phyloP scores from a whole-genome alignment of 2,329 filamentous ascomycete genomes.

The Colletotrichum siamense region DNA sequence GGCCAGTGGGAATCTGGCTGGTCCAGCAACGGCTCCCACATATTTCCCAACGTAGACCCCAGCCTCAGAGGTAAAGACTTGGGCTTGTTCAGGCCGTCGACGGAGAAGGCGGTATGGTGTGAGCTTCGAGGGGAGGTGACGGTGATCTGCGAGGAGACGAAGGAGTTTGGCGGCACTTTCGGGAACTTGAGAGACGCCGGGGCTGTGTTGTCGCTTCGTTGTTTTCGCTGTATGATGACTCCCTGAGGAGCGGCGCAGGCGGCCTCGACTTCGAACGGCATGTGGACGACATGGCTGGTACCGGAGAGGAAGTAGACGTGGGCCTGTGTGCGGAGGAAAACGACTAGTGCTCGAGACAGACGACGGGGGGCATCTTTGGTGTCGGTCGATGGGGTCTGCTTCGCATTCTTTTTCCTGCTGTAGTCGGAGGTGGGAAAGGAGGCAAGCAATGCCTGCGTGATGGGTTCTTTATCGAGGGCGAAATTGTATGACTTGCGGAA shows the following conservation, averaged over 20 bases:
- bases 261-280: slow-evolving; percentile 92
- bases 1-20: slow-evolving; percentile 68
- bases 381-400: neutral
- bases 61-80: slow-evolving; percentile 59
- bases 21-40: slow-evolving; percentile 61
- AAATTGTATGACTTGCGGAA: slow-evolving; percentile 88
- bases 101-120: slow-evolving; percentile 59
- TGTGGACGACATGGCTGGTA: slow-evolving; percentile 85
- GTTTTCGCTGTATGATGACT: slow-evolving; percentile 84
- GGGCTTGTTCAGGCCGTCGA: slow-evolving; percentile 60
- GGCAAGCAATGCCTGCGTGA: slow-evolving; percentile 86
- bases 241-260: slow-evolving; percentile 84
- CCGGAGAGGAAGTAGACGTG: slow-evolving; percentile 93
- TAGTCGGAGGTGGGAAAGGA: slow-evolving; percentile 71
- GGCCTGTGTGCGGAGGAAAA: slow-evolving; percentile 90
- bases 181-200: slow-evolving; percentile 62
- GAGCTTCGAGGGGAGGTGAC: slow-evolving; percentile 54
- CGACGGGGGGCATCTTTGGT: slow-evolving; percentile 19
- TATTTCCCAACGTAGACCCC: slow-evolving; percentile 59
- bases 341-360: slow-evolving; percentile 76
- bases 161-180: slow-evolving; percentile 80
- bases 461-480: slow-evolving; percentile 82
- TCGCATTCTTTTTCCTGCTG: slow-evolving; percentile 24
- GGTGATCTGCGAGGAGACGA: slow-evolving; percentile 72
- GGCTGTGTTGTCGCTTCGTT: slow-evolving; percentile 54